Evolutionary conservation across 306 rosid species (phyloP), one percentile per base, ranked within the genome.

Genomic region (Abrus precatorius): DNA sequence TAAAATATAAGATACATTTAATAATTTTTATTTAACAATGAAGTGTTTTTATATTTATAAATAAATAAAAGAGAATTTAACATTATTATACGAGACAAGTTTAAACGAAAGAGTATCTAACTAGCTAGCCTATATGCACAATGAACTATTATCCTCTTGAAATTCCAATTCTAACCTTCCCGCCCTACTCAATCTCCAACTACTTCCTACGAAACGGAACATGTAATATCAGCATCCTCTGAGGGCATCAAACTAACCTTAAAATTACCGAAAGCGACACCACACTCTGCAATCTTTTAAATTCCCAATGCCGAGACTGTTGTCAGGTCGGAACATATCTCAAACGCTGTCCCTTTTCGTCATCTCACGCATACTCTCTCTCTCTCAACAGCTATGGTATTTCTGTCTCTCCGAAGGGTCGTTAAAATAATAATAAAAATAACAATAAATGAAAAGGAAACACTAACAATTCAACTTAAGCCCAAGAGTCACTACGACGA

Each of bases 301-400:
- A 74, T 78, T 84, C 77, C 89, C 89, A 81, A 85, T 8, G 82
- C 40, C 73, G 9, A 69, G 69, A 61, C 44, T 52, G 7, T 48
- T 77, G 74, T 77, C 65, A 77, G 65, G 43, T 69, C 28, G 28
- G 27, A 70, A 80, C 84, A 62, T 62, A 76, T 79, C 59, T 32
- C 69, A 78, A 76, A 20, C 71, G 61, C 59, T 14, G 87, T 55
- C 84, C 85, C 44, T 76, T 83, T 78, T 77, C 55, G 86, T 86
- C 86, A 70, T 60, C 44, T 8, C 55, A 47, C 48, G 0, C 6
- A n/a, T 32, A 68, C 49, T 76, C 60, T 28, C 29, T 44, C 80
- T 56, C 49, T 36, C 20, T 12, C 13, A 3, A 41, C 71, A 40
- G 34, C 52, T 41, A 65, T 3, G 34, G 52, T 65, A 65, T 65